Base-by-base conservation (phyloP, 208 protist genomes). In the Leishmania aethiopica region DNA sequence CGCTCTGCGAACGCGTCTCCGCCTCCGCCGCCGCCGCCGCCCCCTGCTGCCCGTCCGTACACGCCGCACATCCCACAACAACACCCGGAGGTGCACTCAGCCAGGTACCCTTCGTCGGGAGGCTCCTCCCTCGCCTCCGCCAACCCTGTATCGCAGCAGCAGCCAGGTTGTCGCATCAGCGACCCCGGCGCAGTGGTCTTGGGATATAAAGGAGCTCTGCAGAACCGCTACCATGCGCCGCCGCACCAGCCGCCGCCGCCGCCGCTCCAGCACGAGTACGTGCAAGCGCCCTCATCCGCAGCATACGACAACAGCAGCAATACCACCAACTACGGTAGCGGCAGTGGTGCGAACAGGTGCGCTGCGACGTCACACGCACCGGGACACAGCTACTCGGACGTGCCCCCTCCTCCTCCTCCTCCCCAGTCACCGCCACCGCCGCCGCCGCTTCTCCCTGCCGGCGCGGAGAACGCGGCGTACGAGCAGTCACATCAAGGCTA, bases 361-460 rank as follows among this genome's bases (percentile, higher is more conserved):
- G 35, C 66, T 25, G 17, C 66, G 37, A 37, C 37, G 17, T 71
- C 37, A 11, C 69, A 74, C 6, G 0, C 42, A 53, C n/a, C 45
- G 45, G 45, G 69, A 4, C 45, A 49, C 22, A 55, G 42, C 69
- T 35, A 45, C 40, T 74, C 45, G 45, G 69, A 74, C 3, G 15
- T 53, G 22, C 69, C 45, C 62, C 72, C 71, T 49, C 82, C 57
- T 5, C 72, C 71, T 49, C 82, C 57, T 5, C 75, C 64, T 5
- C 71, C 77, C 11, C 71, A 78, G 15, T 79, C 83, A 19, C 59
- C 45, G 10, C 45, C 83, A 51, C 77, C 83, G 53, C 76, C 40
- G 25, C 51, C 77, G 55, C 55, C 83, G 69, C n/a, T 72, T 45
- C n/a, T 47, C 22, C 67, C 70, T 51, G 0, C 60, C 15, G 45